These are phyloP conservation scores for Solanum acaule DNA, from an alignment of 257 asterid species.

Conservation along the genomic window DNA sequence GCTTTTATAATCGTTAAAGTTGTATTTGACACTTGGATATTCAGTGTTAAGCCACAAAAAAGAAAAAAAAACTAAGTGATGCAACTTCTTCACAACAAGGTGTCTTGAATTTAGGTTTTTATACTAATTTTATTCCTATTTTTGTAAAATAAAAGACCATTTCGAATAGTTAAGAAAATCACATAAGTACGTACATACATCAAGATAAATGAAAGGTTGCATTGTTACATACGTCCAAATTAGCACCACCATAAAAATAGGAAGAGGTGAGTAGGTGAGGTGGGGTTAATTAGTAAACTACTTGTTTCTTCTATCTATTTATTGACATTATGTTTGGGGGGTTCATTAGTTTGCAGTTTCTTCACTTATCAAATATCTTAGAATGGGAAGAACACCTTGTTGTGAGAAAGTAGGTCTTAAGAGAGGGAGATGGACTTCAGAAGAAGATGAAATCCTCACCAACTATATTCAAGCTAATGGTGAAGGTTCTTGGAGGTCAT, in stretches of 20 bases:
- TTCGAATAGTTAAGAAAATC: neutral
- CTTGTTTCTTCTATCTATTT: neutral
- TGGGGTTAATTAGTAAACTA: neutral
- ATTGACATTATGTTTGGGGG: neutral
- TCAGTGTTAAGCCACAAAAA: too few species aligned
- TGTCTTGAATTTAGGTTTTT: too few species aligned
- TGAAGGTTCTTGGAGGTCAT: slow-evolving; percentile 87
- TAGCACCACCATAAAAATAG: neutral
- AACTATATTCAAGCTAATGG: slow-evolving; percentile 61
- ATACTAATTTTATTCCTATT: too few species aligned
- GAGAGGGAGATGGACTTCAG: slow-evolving; percentile 79
- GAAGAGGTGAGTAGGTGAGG: neutral
- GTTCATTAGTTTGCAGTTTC: neutral
- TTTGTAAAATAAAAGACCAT: neutral
- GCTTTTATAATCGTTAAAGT: neutral
- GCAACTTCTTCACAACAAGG: too few species aligned
- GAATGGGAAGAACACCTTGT: slow-evolving; percentile 86
- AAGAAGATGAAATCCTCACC: slow-evolving; percentile 64
- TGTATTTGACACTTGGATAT: too few species aligned
- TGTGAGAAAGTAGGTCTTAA: slow-evolving; percentile 85
- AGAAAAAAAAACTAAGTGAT: too few species aligned
- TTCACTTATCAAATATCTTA: neutral
- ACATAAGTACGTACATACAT: neutral
- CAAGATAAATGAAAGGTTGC: neutral
- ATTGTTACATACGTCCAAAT: neutral